Base-by-base conservation (phyloP, 129 eudicot genomes). In the Flaveria robusta region DNA sequence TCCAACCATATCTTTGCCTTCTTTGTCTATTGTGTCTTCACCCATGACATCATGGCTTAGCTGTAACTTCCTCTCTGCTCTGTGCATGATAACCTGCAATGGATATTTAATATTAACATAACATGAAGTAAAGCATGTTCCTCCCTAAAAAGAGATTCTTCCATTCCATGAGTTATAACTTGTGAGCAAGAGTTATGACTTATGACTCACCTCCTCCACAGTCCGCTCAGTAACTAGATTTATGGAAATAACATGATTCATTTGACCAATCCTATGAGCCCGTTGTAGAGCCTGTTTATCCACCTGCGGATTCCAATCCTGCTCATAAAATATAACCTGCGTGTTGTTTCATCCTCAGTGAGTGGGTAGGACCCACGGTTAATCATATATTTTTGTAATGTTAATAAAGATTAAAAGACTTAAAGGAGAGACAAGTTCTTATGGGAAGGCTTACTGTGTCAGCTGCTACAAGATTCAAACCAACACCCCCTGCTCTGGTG, bases 221-320 rank as follows among this genome's bases (percentile, higher is more conserved):
- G 97, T 78, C 19, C 74, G 85, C n/a, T 81, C 89, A 16, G 97
- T 84, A 51, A 95, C 99, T 80, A 95, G 78, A 81, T 87, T 95
- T 62, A 95, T 81, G 12, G 87, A 91, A 63, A 95, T 77, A 22
- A 95, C 99, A 74, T 95, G 97, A 77, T 89, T 95, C 86, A 77
- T 81, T 74, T 95, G 99, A 59, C 99, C 99, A 77, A 95, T 95
- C 45, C 99, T 79, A 63, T 95, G 99, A 8, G 99, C 97, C 50
- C 99, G 94, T 78, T 95, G 99, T 81, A 95, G 68, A 70, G 99
- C 99, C 80, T 95, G 99, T 80, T 86, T 89, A 74, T 95, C 99
- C 82, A 95, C 97, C 86, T 95, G 99, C 52, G 99, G 99, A 80
- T 95, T 95, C 99, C 99, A 95, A 64, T 95, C 99, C 82, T 95